Evolutionary conservation across 331 rosid species (phyloP), one percentile per base, ranked within the genome.

Genomic region (Saraca asoca): DNA sequence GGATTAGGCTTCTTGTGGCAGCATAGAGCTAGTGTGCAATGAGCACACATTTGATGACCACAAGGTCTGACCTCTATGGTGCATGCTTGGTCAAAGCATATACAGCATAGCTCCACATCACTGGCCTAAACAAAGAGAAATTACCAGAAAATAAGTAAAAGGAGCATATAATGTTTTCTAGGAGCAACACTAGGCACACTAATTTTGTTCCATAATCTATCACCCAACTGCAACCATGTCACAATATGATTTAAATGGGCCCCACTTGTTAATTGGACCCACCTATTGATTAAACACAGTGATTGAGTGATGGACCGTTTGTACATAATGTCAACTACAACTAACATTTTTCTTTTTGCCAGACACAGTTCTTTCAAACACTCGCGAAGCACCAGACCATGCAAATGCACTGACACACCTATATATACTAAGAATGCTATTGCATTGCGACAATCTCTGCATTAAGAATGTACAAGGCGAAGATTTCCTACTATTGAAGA

Each of bases 31-130:
- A 91, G 81, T 33, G 88, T 86, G 71, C 97, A 91, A 70, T 82
- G 83, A 10, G 96, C 96, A 72, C 97, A 91, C 97, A 91, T 91
- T 85, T 85, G 95, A 83, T 91, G 97, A 72, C 90, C 81, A 51
- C 97, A 91, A 20, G 96, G 96, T 54, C 75, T 73, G 29, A 91
- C 87, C 82, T 88, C 96, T 45, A 91, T 88, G 42, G 92, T 83
- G 87, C 97, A 91, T 12, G 55, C 83, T 73, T 91, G 95, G 45
- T 91, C 96, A 69, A 91, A 91, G 85, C 97, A 91, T 81, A 91
- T 91, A 71, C 95, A 83, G 65, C 97, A 91, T 20, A 85, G 64
- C 66, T 91, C 97, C 77, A 78, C 58, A 16, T 87, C 77, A 35
- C 85, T 81, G 9, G 66, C 91, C 97, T 91, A 73, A 55, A 70